Percentiles rank a stretch among this genome's conserved stretches.
Conservation (phyloP, 2,329 filamentous ascomycete species). For the Rhynchosporium agropyri region DNA sequence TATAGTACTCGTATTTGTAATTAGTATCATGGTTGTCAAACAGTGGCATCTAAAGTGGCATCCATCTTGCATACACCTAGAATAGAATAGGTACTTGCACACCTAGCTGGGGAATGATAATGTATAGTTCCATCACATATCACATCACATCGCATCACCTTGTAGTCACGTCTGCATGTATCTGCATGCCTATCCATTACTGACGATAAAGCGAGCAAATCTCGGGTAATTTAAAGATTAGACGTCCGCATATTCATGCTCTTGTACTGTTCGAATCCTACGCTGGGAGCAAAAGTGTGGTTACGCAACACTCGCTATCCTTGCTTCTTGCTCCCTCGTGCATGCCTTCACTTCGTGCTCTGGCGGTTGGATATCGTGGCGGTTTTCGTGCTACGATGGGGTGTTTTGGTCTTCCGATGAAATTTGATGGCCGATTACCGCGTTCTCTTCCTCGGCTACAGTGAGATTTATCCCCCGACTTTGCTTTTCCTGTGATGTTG, state of each 20-base stretch:
- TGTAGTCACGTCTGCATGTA: not conserved
- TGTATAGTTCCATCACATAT: conserved; percentile 10
- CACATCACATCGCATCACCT: conserved; percentile 5
- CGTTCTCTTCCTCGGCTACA: conserved; percentile 1
- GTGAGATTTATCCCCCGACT: not conserved
- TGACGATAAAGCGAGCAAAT: not conserved
- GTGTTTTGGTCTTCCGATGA: conserved; percentile 1
- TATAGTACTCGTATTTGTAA: conserved; percentile 9
- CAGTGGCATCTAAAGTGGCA: not conserved
- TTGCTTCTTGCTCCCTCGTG: conserved; percentile 4
- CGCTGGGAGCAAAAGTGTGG: not conserved
- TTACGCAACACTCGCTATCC: conserved; percentile 3
- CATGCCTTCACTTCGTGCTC: not conserved
- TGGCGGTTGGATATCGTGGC: not conserved
- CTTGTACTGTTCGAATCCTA: not conserved
- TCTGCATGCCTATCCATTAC: not conserved
- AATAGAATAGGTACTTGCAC: not conserved
- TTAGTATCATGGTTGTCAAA: not conserved
- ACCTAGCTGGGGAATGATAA: conserved; percentile 12
- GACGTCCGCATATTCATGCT: conserved; percentile 3
- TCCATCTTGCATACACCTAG: not conserved
- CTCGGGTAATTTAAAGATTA: conserved; percentile 1
- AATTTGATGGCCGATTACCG: not conserved
- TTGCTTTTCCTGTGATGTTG: not conserved
- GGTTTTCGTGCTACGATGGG: conserved; percentile 5